Conservation (phyloP, 257 asterid species). For the Henckelia pumila region DNA sequence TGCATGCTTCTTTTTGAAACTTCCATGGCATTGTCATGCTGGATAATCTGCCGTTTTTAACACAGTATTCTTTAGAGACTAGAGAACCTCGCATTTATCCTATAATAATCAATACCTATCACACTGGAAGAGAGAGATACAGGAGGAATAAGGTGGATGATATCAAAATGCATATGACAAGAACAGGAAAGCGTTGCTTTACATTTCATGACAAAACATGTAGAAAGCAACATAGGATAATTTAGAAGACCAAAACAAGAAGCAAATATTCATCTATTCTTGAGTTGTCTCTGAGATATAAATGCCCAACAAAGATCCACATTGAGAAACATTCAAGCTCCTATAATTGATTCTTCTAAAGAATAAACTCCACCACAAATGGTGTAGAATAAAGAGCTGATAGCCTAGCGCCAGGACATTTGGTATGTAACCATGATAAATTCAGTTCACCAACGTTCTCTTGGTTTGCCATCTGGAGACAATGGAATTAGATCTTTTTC, state of each 20-base stretch:
- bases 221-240: slow-evolving; percentile 17
- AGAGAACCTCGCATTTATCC: too few relatives aligned
- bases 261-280: slow-evolving; percentile 18
- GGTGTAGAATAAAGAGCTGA: slow-evolving; percentile 4
- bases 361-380: not conserved
- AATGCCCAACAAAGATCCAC: slow-evolving; percentile 24
- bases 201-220: not conserved
- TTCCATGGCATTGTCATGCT: slow-evolving; percentile 19
- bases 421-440: slow-evolving; percentile 3
- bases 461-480: slow-evolving; percentile 83
- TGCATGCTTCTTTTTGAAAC: slow-evolving; percentile 28
- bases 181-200: too few relatives aligned
- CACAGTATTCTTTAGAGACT: too few relatives aligned
- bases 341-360: slow-evolving; percentile 7
- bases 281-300: slow-evolving; percentile 12
- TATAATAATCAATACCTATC: too few relatives aligned
- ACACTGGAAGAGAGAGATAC: too few relatives aligned
- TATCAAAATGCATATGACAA: too few relatives aligned
- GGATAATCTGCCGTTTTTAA: slow-evolving; percentile 22
- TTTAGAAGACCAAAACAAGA: slow-evolving; percentile 23
- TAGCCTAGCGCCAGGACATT: slow-evolving; percentile 15
- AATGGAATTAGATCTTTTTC: slow-evolving; percentile 51
- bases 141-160: too few relatives aligned
- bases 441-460: slow-evolving; percentile 80
- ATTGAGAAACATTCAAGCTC: slow-evolving; percentile 15